Evolutionary conservation across 257 asterid genomes (phyloP).

Genomic region (Linaria vulgaris): DNA sequence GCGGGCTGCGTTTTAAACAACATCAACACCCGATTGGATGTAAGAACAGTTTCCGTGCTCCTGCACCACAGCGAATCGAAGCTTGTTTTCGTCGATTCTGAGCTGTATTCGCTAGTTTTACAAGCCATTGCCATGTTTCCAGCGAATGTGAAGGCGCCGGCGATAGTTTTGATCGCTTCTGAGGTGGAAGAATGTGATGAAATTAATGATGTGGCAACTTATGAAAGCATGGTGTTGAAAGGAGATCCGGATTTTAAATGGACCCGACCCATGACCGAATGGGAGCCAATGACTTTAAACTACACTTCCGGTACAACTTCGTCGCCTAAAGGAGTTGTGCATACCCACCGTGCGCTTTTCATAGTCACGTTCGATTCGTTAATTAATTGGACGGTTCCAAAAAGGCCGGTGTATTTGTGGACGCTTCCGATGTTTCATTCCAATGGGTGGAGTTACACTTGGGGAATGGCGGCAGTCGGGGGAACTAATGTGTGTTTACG

Average conservation of each 20-base stretch:
- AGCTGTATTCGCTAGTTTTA: not conserved
- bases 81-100: not conserved
- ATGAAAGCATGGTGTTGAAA: not conserved
- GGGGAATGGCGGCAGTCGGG: conserved; percentile 16
- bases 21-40: conserved; percentile 1
- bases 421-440: conserved; percentile 14
- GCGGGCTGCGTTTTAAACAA: conserved; percentile 1
- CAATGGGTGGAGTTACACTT: conserved; percentile 15
- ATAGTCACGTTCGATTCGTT: conserved; percentile 2
- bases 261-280: conserved; percentile 1
- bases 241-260: not conserved
- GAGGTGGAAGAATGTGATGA: not conserved
- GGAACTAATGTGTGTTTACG: conserved; percentile 10
- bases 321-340: conserved; percentile 9
- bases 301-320: conserved; percentile 11
- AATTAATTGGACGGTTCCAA: conserved; percentile 5
- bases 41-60: conserved; percentile 2
- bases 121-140: not conserved
- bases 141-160: not conserved
- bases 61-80: conserved; percentile 1
- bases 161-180: not conserved
- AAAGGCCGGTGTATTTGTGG: conserved; percentile 1
- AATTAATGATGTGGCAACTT: not conserved
- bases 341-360: conserved; percentile 4
- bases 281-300: conserved; percentile 4